Evolutionary conservation across 2,329 filamentous ascomycete genomes (phyloP).

Genomic region (Paramyrothecium sp.): DNA sequence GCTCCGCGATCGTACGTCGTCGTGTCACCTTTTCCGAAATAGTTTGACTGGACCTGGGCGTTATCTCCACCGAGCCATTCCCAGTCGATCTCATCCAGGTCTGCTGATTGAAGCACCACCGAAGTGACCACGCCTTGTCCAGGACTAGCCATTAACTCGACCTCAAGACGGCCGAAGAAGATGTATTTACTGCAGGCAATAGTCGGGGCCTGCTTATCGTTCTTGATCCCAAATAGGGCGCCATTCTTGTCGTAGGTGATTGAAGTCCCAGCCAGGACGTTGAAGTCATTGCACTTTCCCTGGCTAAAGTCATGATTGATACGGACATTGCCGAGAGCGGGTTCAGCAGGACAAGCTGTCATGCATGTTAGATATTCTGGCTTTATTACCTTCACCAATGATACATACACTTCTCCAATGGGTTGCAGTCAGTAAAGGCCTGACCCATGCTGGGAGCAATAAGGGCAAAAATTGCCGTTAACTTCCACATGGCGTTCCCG

Average conservation of each 20-base stretch:
- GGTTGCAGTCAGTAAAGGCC: slow-evolving; percentile 17
- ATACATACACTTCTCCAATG: slow-evolving; percentile 12
- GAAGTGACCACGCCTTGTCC: slow-evolving; percentile 77
- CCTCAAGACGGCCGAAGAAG: slow-evolving; percentile 77
- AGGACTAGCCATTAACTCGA: slow-evolving; percentile 67
- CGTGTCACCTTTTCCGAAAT: slow-evolving; percentile 71
- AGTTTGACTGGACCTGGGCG: slow-evolving; percentile 77
- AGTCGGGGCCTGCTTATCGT: slow-evolving; percentile 54
- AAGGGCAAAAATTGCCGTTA: not conserved
- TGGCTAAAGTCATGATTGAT: slow-evolving; percentile 64
- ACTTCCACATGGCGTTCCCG: not conserved
- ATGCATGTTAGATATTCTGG: not conserved
- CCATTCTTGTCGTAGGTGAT: slow-evolving; percentile 24
- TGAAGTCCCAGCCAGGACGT: slow-evolving; percentile 19
- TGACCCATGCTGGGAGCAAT: slow-evolving; percentile 2
- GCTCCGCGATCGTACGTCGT: slow-evolving; percentile 63
- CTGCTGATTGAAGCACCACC: slow-evolving; percentile 72
- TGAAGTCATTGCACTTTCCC: slow-evolving; percentile 48
- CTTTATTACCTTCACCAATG: not conserved
- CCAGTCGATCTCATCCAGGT: slow-evolving; percentile 80
- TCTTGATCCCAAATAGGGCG: slow-evolving; percentile 52
- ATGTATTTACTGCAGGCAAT: slow-evolving; percentile 75
- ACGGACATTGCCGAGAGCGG: slow-evolving; percentile 61
- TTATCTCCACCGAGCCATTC: slow-evolving; percentile 74
- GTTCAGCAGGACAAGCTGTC: slow-evolving; percentile 58